Evolutionary conservation across 129 eudicot genomes (phyloP).

Genomic region (Flaveria sonorensis): DNA sequence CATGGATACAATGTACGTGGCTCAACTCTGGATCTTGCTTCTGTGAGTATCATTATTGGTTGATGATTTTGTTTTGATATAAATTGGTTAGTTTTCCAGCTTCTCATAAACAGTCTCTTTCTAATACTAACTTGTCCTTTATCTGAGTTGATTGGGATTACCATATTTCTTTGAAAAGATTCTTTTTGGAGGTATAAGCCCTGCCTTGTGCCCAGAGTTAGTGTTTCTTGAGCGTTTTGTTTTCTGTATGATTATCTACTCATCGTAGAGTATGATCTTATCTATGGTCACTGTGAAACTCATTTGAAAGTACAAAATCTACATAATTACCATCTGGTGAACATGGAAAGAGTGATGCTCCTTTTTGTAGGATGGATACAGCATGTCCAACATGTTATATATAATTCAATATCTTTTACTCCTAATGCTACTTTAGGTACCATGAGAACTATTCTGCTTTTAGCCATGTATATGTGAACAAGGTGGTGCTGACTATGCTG

Average conservation of each 20-base stretch:
- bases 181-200: background rate
- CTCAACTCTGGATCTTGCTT: conserved; percentile 92
- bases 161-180: background rate
- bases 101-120: conserved; percentile 1
- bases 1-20: conserved; percentile 94
- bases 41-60: conserved; percentile 53
- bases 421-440: conserved; percentile 3
- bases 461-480: conserved; percentile 21
- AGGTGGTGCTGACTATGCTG: conserved; percentile 17
- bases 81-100: background rate
- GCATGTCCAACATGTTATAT: conserved; percentile 14
- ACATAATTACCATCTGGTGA: conserved; percentile 1
- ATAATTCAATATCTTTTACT: conserved; percentile 4
- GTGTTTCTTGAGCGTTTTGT: conserved; percentile 18
- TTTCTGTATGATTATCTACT: conserved; percentile 7
- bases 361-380: background rate
- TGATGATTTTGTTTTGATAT: background rate
- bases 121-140: background rate
- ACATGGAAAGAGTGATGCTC: conserved; percentile 15
- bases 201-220: conserved; percentile 23
- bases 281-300: background rate
- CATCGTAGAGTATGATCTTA: conserved; percentile 3
- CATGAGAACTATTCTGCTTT: conserved; percentile 11
- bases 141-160: conserved; percentile 9
- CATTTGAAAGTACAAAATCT: conserved; percentile 17